Evolutionary conservation across 106 monocot species (phyloP), one percentile per base, ranked within the genome.

Genomic region (Agapanthus africanus): DNA sequence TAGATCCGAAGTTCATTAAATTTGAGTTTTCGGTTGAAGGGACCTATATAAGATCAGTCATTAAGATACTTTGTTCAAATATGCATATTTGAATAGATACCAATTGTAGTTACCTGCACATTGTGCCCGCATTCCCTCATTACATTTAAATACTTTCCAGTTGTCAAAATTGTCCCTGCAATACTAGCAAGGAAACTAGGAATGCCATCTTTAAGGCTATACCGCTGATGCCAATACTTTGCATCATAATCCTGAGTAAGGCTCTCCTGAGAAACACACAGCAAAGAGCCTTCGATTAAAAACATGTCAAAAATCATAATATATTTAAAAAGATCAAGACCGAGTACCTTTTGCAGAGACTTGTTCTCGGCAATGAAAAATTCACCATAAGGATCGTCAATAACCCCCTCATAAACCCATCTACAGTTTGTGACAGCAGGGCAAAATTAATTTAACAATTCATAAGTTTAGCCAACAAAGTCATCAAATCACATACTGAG

Each of bases 331-430:
- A 50, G 49, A 11, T 32, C 25, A 1, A 11, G 16, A 28, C 28
- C 11, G 61, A 37, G 34, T 87, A 99, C 99, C 93, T 99, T 99
- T 67, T 82, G 74, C 60, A 99, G 66, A 56, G 86, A 90, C 65
- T 90, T 99, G 65, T 99, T 90, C 80, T 99, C 99, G 59, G 85
- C 82, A 79, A 99, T 93, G 76, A 99, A 99, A 80, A 99, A 99
- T 85, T 99, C 99, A 74, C 90, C 87, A 40, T 93, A 88, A 23
- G 99, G 99, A 76, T 99, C 99, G 64, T 99, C 87, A 74, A 99
- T 99, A 69, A 99, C 68, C 13, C 99, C 99, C 77, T 99, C 99
- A 75, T 93, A 99, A 0, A 99, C 86, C 97, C 99, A 99, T 67
- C 99, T 99, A 50, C 4, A 83, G 38, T 60, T 30, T 18, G 46